phyloP scores from a whole-genome alignment of 2,329 filamentous ascomycete genomes.

The Ophiostoma sp. region DNA sequence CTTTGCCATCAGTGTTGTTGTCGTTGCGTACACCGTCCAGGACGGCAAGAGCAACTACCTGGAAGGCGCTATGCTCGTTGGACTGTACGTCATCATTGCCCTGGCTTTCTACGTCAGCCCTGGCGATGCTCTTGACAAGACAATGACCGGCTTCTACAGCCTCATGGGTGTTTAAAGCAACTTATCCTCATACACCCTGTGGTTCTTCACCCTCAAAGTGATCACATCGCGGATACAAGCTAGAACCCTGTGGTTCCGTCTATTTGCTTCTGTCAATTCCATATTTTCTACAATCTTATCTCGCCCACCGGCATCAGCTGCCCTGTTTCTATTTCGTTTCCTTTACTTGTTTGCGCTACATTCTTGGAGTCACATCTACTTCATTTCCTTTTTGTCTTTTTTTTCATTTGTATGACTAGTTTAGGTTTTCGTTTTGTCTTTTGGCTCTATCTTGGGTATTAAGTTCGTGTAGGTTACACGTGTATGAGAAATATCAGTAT shows the following conservation, averaged over 20 bases:
- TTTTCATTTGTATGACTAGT: conserved; percentile 20
- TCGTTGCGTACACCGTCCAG: conserved; percentile 70
- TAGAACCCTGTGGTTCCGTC: neutral
- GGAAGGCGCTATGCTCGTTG: conserved; percentile 65
- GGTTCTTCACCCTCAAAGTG: no score
- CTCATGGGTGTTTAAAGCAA: conserved; percentile 8
- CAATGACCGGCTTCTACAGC: conserved; percentile 21
- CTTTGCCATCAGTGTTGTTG: conserved; percentile 68
- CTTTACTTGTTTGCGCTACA: neutral
- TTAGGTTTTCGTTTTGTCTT: conserved; percentile 12
- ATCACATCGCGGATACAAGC: no score
- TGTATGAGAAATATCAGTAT: neutral
- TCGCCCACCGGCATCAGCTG: conserved; percentile 14
- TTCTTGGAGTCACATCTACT: neutral
- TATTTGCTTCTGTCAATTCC: neutral
- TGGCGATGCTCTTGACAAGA: conserved; percentile 42
- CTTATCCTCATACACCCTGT: neutral
- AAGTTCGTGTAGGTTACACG: neutral
- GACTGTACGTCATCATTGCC: conserved; percentile 55
- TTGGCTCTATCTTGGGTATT: neutral
- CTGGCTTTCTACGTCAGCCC: conserved; percentile 56
- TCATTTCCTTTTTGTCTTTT: neutral
- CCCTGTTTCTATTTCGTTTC: neutral
- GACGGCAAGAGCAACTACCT: conserved; percentile 82
- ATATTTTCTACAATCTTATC: neutral